Evolutionary conservation across 2,329 filamentous ascomycete genomes (phyloP).

Genomic region (Microcyclosporella mali): DNA sequence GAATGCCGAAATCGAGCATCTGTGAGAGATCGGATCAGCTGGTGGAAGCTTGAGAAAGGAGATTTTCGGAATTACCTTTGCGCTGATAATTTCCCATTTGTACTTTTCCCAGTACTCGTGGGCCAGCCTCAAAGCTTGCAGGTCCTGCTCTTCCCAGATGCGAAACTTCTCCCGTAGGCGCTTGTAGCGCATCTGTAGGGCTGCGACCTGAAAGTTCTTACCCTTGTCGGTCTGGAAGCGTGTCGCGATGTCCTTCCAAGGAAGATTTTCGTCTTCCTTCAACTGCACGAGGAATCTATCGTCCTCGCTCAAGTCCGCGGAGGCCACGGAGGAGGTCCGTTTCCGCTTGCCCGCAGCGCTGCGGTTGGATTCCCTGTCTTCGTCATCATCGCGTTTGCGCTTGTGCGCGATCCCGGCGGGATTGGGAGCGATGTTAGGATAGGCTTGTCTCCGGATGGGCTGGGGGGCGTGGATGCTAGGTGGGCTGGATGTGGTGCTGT

Average conservation of each 20-base stretch:
- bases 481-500: constrained; percentile 27
- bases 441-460: constrained; percentile 33
- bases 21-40: constrained; percentile 19
- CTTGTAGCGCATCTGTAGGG: constrained; percentile 51
- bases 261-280: constrained; percentile 47
- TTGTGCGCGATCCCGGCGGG: constrained; percentile 35
- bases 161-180: constrained; percentile 46
- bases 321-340: constrained; percentile 32
- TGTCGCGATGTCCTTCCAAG: constrained; percentile 50
- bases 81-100: constrained; percentile 50
- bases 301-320: constrained; percentile 45
- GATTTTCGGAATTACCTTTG: constrained; percentile 38
- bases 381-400: constrained; percentile 34
- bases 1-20: constrained; percentile 48
- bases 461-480: constrained; percentile 32
- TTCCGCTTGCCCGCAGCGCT: constrained; percentile 30
- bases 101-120: constrained; percentile 49
- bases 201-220: constrained; percentile 46
- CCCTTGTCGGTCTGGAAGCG: constrained; percentile 45
- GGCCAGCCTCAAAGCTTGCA: constrained; percentile 44
- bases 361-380: constrained; percentile 24
- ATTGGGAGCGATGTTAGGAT: constrained; percentile 41
- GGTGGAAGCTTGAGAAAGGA: not conserved
- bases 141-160: constrained; percentile 47
- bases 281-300: constrained; percentile 46